Evolutionary conservation across 2,329 filamentous ascomycete species (phyloP).

Genomic region (Tothia fuscella): DNA sequence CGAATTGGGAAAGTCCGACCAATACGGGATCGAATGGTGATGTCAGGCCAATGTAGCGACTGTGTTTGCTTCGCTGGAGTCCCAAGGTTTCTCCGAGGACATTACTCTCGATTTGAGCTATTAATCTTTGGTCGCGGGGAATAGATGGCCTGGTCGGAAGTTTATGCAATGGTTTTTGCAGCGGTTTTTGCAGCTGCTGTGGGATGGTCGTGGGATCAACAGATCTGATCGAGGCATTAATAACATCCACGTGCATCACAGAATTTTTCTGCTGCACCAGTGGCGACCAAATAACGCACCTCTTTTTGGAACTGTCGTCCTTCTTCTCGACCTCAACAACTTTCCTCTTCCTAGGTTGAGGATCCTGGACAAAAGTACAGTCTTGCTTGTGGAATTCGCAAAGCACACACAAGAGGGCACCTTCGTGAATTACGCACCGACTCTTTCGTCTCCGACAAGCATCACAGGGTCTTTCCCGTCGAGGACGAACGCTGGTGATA

Average conservation of each 20-base stretch:
- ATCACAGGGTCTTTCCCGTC: slow-evolving; percentile 40
- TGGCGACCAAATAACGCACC: slow-evolving; percentile 38
- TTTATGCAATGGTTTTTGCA: slow-evolving; percentile 7
- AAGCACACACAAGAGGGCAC: slow-evolving; percentile 57
- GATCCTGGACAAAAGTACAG: slow-evolving; percentile 67
- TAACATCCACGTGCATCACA: slow-evolving; percentile 4
- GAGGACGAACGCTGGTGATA: slow-evolving; percentile 26
- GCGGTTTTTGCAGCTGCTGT: background rate
- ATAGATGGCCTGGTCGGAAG: slow-evolving; percentile 17
- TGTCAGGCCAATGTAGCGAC: slow-evolving; percentile 72
- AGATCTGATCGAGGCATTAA: slow-evolving; percentile 6
- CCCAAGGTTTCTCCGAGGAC: slow-evolving; percentile 45
- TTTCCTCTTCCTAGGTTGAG: slow-evolving; percentile 70
- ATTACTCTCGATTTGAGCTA: slow-evolving; percentile 15
- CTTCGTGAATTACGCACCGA: slow-evolving; percentile 69
- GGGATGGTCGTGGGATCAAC: slow-evolving; percentile 2
- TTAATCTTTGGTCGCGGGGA: slow-evolving; percentile 14
- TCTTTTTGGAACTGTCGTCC: slow-evolving; percentile 53
- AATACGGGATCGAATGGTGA: slow-evolving; percentile 77
- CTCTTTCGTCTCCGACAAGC: slow-evolving; percentile 62
- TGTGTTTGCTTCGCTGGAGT: slow-evolving; percentile 65
- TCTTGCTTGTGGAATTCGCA: slow-evolving; percentile 69
- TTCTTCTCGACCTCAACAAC: slow-evolving; percentile 48
- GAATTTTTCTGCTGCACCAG: slow-evolving; percentile 5
- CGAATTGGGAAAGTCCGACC: slow-evolving; percentile 68